These are phyloP conservation scores for Platismatia glauca DNA, from an alignment of 495 filamentous ascomycete species.

Conservation along the genomic window DNA sequence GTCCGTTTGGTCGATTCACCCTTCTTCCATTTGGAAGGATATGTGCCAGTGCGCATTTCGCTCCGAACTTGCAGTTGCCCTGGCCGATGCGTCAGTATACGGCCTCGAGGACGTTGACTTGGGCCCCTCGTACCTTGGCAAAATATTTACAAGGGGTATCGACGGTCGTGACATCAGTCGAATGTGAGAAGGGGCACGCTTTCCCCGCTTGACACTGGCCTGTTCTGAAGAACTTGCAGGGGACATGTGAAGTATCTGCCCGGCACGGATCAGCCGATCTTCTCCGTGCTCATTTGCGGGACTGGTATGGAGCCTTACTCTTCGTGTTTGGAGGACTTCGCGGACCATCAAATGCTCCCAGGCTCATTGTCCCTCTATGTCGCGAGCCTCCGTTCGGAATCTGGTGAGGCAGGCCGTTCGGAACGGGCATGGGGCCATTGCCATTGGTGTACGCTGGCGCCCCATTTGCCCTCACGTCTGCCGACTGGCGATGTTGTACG, in stretches of 20 bases:
- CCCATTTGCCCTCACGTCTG: slow-evolving; percentile 17
- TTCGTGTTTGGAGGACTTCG: slow-evolving; percentile 76
- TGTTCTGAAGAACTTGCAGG: slow-evolving; percentile 97
- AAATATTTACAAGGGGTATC: slow-evolving; percentile 96
- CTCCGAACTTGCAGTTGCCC: slow-evolving; percentile 99
- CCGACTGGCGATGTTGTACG: slow-evolving; percentile 15
- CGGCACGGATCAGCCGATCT: slow-evolving; percentile 17
- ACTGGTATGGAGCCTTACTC: slow-evolving; percentile 43
- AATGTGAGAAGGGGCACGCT: slow-evolving; percentile 93
- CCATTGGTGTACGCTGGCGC: slow-evolving; percentile 12
- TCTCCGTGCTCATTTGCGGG: slow-evolving; percentile 14
- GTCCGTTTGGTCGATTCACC: slow-evolving; percentile 57
- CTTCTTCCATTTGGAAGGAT: slow-evolving; percentile 87
- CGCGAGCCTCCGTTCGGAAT: slow-evolving; percentile 23
- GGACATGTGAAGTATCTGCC: slow-evolving; percentile 90
- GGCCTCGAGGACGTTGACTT: background rate
- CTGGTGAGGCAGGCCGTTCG: slow-evolving; percentile 19
- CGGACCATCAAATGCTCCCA: slow-evolving; percentile 51
- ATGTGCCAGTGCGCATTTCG: slow-evolving; percentile 93
- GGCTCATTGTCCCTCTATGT: slow-evolving; percentile 30
- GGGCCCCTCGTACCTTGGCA: slow-evolving; percentile 57
- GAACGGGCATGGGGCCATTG: slow-evolving; percentile 13
- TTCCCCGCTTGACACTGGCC: slow-evolving; percentile 93
- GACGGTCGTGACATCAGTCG: slow-evolving; percentile 66
- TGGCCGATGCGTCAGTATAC: slow-evolving; percentile 30